A percentile compares a stretch with the other conserved stretches of the same genome.
Conservation (phyloP, 345 rosid genomes). For the Bruguiera gymnorhiza region DNA sequence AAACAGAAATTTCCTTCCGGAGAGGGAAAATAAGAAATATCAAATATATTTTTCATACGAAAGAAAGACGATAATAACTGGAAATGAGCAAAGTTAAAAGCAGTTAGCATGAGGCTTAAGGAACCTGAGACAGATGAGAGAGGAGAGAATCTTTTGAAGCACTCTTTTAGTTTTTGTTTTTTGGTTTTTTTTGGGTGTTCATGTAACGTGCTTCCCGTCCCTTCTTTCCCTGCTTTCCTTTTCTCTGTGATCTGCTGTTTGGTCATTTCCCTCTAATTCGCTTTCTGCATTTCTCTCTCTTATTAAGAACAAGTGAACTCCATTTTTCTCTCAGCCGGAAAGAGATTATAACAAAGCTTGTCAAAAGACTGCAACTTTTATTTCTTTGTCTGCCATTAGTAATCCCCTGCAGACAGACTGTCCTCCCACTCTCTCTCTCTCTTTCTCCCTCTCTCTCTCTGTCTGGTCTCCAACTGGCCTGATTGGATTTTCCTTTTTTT, state of each 20-base stretch:
- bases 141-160: constrained; percentile 12
- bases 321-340: neutral
- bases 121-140: neutral
- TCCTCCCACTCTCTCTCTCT: neutral
- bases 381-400: constrained; percentile 19
- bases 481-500: neutral
- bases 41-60: no score
- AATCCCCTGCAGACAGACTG: neutral
- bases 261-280: constrained; percentile 2
- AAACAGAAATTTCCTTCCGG: no score
- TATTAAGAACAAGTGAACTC: neutral
- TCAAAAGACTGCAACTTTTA: constrained; percentile 17
- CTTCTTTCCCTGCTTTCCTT: neutral
- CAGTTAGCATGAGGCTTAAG: no score
- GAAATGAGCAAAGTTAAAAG: no score
- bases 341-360: neutral
- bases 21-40: no score
- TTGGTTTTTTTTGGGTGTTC: no score
- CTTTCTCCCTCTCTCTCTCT: neutral
- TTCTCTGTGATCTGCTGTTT: neutral
- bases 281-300: neutral
- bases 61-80: no score
- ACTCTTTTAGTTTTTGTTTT: neutral
- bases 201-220: neutral
- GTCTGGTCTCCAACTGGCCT: neutral